Evolutionary conservation across 495 filamentous ascomycete genomes (phyloP), one percentile per base, ranked within the genome.

Genomic region (Aspergillus nanangensis): DNA sequence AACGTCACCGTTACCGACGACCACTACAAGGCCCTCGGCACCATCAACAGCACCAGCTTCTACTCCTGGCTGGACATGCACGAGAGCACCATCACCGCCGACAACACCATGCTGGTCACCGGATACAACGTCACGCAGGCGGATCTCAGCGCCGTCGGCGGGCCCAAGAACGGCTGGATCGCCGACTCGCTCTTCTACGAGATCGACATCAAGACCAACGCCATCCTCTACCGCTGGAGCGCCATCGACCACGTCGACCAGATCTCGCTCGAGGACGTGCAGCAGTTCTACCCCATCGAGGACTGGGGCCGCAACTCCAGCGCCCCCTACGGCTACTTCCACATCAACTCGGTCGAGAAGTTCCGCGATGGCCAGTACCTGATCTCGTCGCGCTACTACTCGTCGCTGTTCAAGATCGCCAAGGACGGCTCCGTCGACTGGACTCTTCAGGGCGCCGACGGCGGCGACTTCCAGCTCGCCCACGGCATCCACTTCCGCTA

Each of bases 41-140:
- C 42, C 2, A 17, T 20, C 1, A 20, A 44, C 20, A 33, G 41
- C 41, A 22, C 49, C 1, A 25, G 22, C 8, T 45, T 48, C 14
- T 25, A 25, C 1, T 56, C 45, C 17, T 56, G 42, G 22, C 37
- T 23, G n/a, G 37, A 39, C n/a, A 4, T 2, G 8, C 37, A 39
- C 21, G 37, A 24, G 19, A 38, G 17, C 25, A 2, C 5, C 20
- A 62, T 72, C 39, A 70, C 67, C 3, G 32, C 48, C 10, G 53
- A 67, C 17, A 57, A 71, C 40, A 80, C 74, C 4, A 70, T 75
- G n/a, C 56, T 77, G 4, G 71, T 77, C 35, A 62, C 68, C 14
- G 65, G 71, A 21, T 71, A 69, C 74, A 39, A 24, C 38, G 53
- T 64, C 14, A 70, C 70, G 22, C 56, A 57, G 8, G 41, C 61